phyloP scores from a whole-genome alignment of 495 filamentous ascomycete species.

The Clohesyomyces aquaticus region DNA sequence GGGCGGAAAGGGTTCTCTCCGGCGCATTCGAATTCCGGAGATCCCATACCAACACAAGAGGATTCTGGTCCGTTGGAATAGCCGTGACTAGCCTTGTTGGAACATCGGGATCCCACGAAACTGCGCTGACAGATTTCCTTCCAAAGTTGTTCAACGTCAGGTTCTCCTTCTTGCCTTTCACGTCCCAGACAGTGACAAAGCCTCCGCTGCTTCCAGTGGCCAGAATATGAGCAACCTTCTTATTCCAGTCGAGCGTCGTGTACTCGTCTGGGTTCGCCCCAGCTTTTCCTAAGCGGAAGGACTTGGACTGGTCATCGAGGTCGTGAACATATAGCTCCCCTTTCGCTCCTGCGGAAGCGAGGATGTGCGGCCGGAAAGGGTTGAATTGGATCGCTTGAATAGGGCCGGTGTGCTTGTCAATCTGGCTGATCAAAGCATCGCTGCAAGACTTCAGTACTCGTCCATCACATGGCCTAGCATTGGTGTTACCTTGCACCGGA shows the following conservation, averaged over 20 bases:
- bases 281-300: slow-evolving; percentile 84
- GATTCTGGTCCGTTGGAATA: slow-evolving; percentile 87
- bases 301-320: slow-evolving; percentile 77
- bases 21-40: slow-evolving; percentile 94
- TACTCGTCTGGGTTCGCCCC: slow-evolving; percentile 91
- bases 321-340: slow-evolving; percentile 97
- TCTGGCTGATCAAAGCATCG: slow-evolving; percentile 80
- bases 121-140: slow-evolving; percentile 89
- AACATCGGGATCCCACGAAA: slow-evolving; percentile 95
- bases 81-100: slow-evolving; percentile 92
- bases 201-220: slow-evolving; percentile 93
- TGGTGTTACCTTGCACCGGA: slow-evolving; percentile 57
- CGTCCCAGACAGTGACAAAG: slow-evolving; percentile 98
- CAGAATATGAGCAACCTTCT: slow-evolving; percentile 93
- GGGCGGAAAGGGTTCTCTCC: slow-evolving; percentile 83
- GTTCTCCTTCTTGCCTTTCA: slow-evolving; percentile 95
- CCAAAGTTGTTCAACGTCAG: slow-evolving; percentile 91
- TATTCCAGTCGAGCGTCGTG: slow-evolving; percentile 97
- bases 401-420: slow-evolving; percentile 88
- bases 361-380: slow-evolving; percentile 84
- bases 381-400: slow-evolving; percentile 98
- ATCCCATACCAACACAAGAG: slow-evolving; percentile 91
- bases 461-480: not conserved
- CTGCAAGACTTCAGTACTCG: slow-evolving; percentile 47
- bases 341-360: slow-evolving; percentile 91